A percentile compares a stretch with the other conserved stretches of the same genome.
These are phyloP conservation scores for Pichia sp. DNA, from an alignment of 1,139 yeast species.

Conservation along the genomic window DNA sequence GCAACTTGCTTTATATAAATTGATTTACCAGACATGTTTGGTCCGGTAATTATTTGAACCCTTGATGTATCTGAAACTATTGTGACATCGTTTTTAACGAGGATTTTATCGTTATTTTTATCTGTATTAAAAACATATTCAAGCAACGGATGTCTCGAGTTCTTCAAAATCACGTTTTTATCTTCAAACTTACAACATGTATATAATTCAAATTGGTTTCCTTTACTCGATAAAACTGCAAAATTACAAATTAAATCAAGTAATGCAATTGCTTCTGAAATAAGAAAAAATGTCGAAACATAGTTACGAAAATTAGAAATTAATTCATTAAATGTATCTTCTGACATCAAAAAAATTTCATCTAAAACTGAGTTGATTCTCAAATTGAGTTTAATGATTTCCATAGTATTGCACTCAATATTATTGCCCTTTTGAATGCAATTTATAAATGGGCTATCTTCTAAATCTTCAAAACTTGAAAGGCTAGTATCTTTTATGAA, in stretches of 20 bases:
- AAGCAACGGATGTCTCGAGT: slow-evolving; percentile 38
- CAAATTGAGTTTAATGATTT: slow-evolving; percentile 36
- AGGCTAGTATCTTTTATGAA: slow-evolving; percentile 23
- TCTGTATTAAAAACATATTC: slow-evolving; percentile 19
- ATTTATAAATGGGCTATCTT: slow-evolving; percentile 30
- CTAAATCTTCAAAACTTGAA: slow-evolving; percentile 1
- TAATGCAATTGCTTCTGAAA: slow-evolving; percentile 40
- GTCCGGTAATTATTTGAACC: slow-evolving; percentile 40
- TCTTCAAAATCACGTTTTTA: slow-evolving; percentile 28
- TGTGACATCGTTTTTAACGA: slow-evolving; percentile 36
- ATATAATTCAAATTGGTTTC: slow-evolving; percentile 23
- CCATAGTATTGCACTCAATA: slow-evolving; percentile 38
- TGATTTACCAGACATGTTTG: slow-evolving; percentile 52
- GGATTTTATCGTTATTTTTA: slow-evolving; percentile 12
- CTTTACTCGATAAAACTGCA: slow-evolving; percentile 24
- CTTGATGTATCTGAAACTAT: slow-evolving; percentile 33
- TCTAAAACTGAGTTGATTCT: slow-evolving; percentile 35
- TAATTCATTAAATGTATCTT: slow-evolving; percentile 33
- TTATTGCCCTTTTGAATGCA: slow-evolving; percentile 28
- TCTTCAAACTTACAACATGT: slow-evolving; percentile 31
- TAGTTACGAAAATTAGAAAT: slow-evolving; percentile 26
- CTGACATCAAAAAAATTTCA: slow-evolving; percentile 39
- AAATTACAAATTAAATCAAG: slow-evolving; percentile 38
- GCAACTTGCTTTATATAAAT: slow-evolving; percentile 44
- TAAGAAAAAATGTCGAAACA: slow-evolving; percentile 36